These are phyloP conservation scores for Podochytrium sp. DNA, from an alignment of 192 early-diverging fungal genomes.

Conservation along the genomic window DNA sequence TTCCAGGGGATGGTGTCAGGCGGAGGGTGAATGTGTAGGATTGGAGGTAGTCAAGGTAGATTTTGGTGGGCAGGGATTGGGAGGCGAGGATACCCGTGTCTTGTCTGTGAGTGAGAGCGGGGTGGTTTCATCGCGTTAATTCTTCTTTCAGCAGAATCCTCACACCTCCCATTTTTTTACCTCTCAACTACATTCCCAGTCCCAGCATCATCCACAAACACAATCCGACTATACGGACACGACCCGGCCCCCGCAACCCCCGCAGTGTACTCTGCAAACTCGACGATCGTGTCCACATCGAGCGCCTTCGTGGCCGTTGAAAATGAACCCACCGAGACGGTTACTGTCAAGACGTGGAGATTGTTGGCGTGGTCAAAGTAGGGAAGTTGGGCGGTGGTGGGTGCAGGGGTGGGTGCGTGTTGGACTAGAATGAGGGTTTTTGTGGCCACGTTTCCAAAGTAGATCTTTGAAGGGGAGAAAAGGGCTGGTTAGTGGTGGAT, in stretches of 20 bases:
- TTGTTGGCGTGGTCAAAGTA: not conserved
- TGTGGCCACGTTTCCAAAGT: conserved; percentile 8
- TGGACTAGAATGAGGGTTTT: not conserved
- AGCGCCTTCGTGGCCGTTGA: not conserved
- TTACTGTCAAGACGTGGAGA: not conserved
- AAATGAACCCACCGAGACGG: not conserved
- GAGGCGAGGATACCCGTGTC: not conserved
- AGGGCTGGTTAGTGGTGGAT: no score
- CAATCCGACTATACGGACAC: conserved; percentile 14
- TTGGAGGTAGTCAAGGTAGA: conserved; percentile 15
- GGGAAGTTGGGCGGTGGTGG: not conserved
- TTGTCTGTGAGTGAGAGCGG: not conserved
- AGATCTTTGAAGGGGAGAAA: no score
- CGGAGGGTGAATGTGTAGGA: conserved; percentile 5
- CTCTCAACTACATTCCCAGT: not conserved
- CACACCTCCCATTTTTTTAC: not conserved
- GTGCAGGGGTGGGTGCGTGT: not conserved
- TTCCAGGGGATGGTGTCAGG: not conserved
- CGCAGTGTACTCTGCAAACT: not conserved
- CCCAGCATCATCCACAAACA: not conserved
- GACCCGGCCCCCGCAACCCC: not conserved
- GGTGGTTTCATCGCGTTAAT: not conserved
- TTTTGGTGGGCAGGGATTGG: not conserved
- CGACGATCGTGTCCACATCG: not conserved
- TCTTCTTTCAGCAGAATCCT: not conserved